phyloP scores from a whole-genome alignment of 2,329 filamentous ascomycete species.

The Gremmenia infestans region DNA sequence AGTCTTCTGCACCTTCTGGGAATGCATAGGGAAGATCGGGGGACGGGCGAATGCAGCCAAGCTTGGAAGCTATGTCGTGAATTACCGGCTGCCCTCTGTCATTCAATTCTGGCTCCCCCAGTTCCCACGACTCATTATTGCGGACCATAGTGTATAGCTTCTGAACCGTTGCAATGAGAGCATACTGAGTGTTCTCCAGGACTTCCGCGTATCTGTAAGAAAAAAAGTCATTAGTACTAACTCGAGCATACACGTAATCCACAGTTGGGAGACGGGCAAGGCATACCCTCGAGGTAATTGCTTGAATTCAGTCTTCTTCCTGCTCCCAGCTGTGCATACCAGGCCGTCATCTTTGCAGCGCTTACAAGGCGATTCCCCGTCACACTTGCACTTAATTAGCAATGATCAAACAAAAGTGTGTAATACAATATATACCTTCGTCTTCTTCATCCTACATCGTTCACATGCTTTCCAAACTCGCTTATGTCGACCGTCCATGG shows the following conservation, averaged over 20 bases:
- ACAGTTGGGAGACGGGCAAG: not conserved
- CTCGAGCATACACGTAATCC: not conserved
- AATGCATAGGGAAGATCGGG: conserved; percentile 55
- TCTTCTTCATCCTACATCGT: conserved; percentile 65
- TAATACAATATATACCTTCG: conserved; percentile 44
- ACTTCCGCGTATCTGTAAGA: conserved; percentile 55
- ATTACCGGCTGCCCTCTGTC: conserved; percentile 59
- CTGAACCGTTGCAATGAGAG: conserved; percentile 59
- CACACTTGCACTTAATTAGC: conserved; percentile 42
- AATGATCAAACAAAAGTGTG: not conserved
- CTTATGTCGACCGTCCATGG: conserved; percentile 54
- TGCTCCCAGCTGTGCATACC: conserved; percentile 57
- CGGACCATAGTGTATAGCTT: conserved; percentile 62
- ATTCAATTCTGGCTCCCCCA: conserved; percentile 60
- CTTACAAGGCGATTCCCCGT: conserved; percentile 62
- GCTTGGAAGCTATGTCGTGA: conserved; percentile 59
- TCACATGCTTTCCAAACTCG: conserved; percentile 64
- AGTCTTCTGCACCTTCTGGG: conserved; percentile 55
- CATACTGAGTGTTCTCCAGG: conserved; percentile 60
- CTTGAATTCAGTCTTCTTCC: conserved; percentile 66
- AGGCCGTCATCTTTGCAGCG: conserved; percentile 61
- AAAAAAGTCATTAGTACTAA: not conserved
- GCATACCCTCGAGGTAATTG: conserved; percentile 57
- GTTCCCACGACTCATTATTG: conserved; percentile 52
- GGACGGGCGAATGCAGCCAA: conserved; percentile 59